Evolutionary conservation across 1,139 yeast species (phyloP).

Genomic region (Pneumocystis canis): DNA sequence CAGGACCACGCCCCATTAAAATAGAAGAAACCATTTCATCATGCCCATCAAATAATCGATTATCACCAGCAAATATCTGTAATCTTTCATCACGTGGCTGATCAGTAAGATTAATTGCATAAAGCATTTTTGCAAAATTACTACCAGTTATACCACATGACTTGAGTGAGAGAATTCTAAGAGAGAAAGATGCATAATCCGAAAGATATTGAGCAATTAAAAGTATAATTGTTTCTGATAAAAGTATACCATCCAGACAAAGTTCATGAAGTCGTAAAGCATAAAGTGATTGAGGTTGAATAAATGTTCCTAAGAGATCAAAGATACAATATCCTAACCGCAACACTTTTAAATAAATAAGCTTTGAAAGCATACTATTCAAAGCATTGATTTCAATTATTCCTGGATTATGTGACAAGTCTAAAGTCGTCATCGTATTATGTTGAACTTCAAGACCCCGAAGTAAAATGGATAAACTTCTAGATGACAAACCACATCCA

Average conservation of each 20-base stretch:
- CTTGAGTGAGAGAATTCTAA: not conserved
- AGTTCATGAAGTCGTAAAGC: not conserved
- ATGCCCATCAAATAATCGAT: not conserved
- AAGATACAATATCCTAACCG: not conserved
- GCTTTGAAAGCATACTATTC: not conserved
- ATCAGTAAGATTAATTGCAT: not conserved
- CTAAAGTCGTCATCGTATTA: not conserved
- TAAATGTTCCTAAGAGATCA: not conserved
- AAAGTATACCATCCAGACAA: not conserved
- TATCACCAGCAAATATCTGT: not conserved
- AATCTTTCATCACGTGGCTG: not conserved
- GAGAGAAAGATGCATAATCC: not conserved
- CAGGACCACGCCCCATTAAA: not conserved
- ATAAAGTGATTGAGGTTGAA: not conserved
- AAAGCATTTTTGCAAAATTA: not conserved
- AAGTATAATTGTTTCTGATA: not conserved
- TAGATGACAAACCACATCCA: not conserved
- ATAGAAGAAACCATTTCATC: slow-evolving; percentile 1
- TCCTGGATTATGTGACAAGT: not conserved
- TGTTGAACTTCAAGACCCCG: not conserved
- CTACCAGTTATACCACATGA: not conserved
- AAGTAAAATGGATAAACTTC: not conserved
- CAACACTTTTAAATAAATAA: not conserved
- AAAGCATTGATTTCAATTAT: not conserved
- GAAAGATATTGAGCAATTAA: not conserved